Percentiles rank a stretch among this genome's conserved stretches.
phyloP scores from a whole-genome alignment of 1,139 yeast species.

The Chernovozyma aurita region DNA sequence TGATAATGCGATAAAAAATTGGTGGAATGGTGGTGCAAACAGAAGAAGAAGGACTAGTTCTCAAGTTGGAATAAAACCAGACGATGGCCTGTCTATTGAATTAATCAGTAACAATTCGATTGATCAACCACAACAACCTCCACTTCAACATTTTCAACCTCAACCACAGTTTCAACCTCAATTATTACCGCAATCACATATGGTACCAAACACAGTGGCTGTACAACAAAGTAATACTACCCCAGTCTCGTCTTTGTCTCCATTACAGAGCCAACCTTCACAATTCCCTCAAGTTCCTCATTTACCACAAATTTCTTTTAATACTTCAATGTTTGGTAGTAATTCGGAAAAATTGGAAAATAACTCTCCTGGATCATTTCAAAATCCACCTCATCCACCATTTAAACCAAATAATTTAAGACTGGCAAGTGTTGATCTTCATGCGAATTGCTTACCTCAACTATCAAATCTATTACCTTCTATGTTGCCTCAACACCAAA shows the following conservation, averaged over 20 bases:
- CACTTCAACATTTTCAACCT: conserved; percentile 6
- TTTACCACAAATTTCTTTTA: conserved; percentile 25
- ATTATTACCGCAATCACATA: conserved; percentile 3
- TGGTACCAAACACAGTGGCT: conserved; percentile 5
- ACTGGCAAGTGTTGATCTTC: conserved; percentile 33
- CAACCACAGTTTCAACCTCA: conserved; percentile 6
- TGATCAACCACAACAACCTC: background rate
- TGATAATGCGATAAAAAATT: conserved; percentile 88
- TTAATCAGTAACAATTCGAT: background rate
- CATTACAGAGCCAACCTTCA: conserved; percentile 7
- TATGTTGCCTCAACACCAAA: conserved; percentile 1
- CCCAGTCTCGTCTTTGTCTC: conserved; percentile 7
- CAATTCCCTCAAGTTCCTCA: conserved; percentile 15
- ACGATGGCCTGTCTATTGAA: background rate
- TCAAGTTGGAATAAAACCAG: conserved; percentile 5
- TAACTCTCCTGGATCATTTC: conserved; percentile 10
- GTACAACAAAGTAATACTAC: conserved; percentile 5
- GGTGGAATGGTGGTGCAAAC: conserved; percentile 96
- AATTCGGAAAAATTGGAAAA: conserved; percentile 4
- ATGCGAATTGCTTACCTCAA: conserved; percentile 9
- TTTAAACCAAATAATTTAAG: conserved; percentile 12
- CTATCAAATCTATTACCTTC: conserved; percentile 5
- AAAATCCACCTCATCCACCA: conserved; percentile 7
- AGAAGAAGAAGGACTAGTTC: conserved; percentile 56
- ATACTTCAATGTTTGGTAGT: conserved; percentile 36